A percentile compares a stretch with the other conserved stretches of the same genome.
Evolutionary conservation across 495 filamentous ascomycete species (phyloP).

Genomic region (Hypoxylon rickii): DNA sequence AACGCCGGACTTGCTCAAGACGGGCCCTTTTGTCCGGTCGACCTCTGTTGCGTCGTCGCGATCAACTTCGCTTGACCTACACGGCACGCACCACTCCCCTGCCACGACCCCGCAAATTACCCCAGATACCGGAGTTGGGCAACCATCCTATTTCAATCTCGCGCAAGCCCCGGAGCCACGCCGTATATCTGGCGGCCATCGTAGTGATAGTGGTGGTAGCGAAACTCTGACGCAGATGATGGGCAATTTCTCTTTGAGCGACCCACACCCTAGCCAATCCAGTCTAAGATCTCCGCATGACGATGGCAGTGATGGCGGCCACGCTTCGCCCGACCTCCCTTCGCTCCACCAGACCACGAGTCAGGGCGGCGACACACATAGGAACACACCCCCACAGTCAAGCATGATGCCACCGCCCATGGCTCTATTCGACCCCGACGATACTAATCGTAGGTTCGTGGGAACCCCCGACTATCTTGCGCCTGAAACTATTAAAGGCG

Average conservation of each 20-base stretch:
- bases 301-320: slow-evolving; percentile 51
- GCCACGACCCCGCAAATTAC: slow-evolving; percentile 85
- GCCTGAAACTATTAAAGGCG: slow-evolving; percentile 93
- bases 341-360: slow-evolving; percentile 67
- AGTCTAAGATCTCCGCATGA: slow-evolving; percentile 63
- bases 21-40: slow-evolving; percentile 84
- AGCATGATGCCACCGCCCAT: slow-evolving; percentile 91
- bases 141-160: slow-evolving; percentile 94
- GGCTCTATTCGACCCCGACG: slow-evolving; percentile 94
- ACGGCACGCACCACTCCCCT: slow-evolving; percentile 73
- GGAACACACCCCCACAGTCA: slow-evolving; percentile 67
- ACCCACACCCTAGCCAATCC: slow-evolving; percentile 47
- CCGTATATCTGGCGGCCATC: slow-evolving; percentile 80
- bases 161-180: slow-evolving; percentile 73
- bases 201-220: slow-evolving; percentile 90
- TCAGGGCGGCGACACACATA: slow-evolving; percentile 49
- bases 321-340: slow-evolving; percentile 71
- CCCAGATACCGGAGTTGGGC: slow-evolving; percentile 73
- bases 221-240: slow-evolving; percentile 86
- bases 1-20: slow-evolving; percentile 87
- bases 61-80: slow-evolving; percentile 94
- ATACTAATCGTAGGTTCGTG: slow-evolving; percentile 90
- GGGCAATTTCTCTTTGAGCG: slow-evolving; percentile 78
- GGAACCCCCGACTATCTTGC: slow-evolving; percentile 97
- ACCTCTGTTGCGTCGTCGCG: slow-evolving; percentile 88